Conservation (phyloP, 768 basidiomycete species). For the Serendipita sp. region DNA sequence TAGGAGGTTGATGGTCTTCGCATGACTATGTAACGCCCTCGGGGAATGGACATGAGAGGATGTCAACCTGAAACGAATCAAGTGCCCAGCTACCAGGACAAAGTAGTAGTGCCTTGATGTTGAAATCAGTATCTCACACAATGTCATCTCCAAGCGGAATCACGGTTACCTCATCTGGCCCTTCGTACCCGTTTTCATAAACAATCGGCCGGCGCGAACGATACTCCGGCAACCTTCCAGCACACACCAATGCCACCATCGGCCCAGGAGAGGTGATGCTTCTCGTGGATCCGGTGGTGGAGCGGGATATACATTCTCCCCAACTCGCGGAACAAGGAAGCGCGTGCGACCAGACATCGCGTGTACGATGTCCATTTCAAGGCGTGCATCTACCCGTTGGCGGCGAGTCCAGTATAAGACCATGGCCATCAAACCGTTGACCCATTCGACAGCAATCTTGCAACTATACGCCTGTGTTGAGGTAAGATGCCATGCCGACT, state of each 20-base stretch:
- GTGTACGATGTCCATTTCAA: slow-evolving; percentile 69
- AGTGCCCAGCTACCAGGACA: slow-evolving; percentile 57
- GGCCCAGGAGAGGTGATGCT: slow-evolving; percentile 40
- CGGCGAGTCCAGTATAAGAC: slow-evolving; percentile 65
- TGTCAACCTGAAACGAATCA: slow-evolving; percentile 57
- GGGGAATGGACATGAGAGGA: slow-evolving; percentile 26
- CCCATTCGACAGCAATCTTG: slow-evolving; percentile 67
- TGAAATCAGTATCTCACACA: background rate
- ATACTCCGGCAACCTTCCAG: slow-evolving; percentile 66
- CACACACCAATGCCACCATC: slow-evolving; percentile 78
- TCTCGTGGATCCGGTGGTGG: slow-evolving; percentile 37
- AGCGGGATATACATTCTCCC: slow-evolving; percentile 31
- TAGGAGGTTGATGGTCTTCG: slow-evolving; percentile 42
- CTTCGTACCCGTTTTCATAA: slow-evolving; percentile 48
- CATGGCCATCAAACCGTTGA: slow-evolving; percentile 54
- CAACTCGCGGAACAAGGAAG: slow-evolving; percentile 27
- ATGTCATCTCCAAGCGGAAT: background rate
- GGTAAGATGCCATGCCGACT: background rate
- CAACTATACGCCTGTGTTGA: slow-evolving; percentile 43
- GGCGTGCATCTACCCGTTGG: slow-evolving; percentile 56
- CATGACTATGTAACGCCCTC: slow-evolving; percentile 36
- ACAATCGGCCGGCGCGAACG: slow-evolving; percentile 56
- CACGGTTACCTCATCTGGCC: slow-evolving; percentile 63
- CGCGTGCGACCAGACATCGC: slow-evolving; percentile 25
- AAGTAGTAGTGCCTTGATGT: slow-evolving; percentile 43